These are phyloP conservation scores for Leptoxyphium fumago DNA, from an alignment of 2,329 filamentous ascomycete genomes.

Conservation along the genomic window DNA sequence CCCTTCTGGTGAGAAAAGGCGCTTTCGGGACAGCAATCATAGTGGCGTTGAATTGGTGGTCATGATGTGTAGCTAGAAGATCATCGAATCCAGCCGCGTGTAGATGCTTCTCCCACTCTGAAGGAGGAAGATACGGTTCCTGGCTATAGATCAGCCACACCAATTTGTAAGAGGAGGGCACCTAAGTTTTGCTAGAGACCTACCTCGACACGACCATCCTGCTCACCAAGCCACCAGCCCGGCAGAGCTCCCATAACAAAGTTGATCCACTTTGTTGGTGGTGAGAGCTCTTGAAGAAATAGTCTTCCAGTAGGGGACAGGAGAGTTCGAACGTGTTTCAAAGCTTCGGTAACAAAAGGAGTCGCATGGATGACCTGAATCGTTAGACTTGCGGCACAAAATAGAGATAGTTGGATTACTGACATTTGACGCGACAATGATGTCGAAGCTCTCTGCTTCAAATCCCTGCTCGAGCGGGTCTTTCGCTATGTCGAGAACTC, in stretches of 20 bases:
- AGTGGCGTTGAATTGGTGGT: background rate
- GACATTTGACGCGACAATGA: constrained; percentile 1
- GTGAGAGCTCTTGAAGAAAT: background rate
- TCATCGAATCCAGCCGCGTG: background rate
- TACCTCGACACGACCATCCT: constrained; percentile 11
- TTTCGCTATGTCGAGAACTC: constrained; percentile 1
- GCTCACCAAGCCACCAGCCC: constrained; percentile 20
- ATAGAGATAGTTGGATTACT: too few relatives aligned
- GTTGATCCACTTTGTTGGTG: background rate
- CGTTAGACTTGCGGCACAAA: too few relatives aligned
- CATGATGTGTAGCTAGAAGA: background rate
- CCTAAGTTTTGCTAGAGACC: too few relatives aligned
- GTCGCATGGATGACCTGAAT: background rate
- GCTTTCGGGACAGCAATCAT: background rate
- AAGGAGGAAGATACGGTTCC: background rate
- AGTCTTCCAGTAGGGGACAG: background rate
- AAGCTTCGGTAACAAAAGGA: background rate
- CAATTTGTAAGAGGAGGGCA: too few relatives aligned
- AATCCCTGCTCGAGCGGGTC: constrained; percentile 2
- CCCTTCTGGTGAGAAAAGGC: background rate
- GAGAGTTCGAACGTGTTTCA: background rate
- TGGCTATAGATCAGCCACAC: too few relatives aligned
- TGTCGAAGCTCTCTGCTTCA: background rate
- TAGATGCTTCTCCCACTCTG: background rate
- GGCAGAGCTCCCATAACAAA: constrained; percentile 5